Percentiles rank a stretch among this genome's conserved stretches.
These are phyloP conservation scores for Penicillium sp. DNA, from an alignment of 2,329 filamentous ascomycete species.

Conservation along the genomic window DNA sequence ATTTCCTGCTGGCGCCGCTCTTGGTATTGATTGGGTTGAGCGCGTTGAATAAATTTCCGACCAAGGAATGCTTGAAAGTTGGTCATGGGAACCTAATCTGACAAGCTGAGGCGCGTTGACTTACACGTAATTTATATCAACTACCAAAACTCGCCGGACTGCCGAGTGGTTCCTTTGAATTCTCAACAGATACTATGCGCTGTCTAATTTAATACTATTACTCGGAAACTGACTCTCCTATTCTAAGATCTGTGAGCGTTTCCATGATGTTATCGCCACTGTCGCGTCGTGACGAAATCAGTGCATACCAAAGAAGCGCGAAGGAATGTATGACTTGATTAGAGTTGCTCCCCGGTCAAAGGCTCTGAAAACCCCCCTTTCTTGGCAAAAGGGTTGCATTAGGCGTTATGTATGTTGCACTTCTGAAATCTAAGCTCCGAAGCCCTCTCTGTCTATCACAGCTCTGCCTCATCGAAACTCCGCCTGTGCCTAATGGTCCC, in stretches of 20 bases:
- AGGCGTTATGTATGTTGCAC: constrained; percentile 2
- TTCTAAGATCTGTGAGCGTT: not conserved
- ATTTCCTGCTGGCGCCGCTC: too few relatives aligned
- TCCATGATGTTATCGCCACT: not conserved
- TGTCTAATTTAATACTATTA: not conserved
- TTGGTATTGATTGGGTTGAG: too few relatives aligned
- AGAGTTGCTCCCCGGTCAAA: not conserved
- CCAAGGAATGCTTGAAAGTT: not conserved
- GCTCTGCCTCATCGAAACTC: not conserved
- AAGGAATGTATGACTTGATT: constrained; percentile 3
- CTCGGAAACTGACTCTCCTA: not conserved
- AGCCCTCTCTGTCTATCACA: not conserved
- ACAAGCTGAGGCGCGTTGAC: not conserved
- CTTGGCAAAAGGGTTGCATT: constrained; percentile 5
- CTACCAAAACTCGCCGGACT: not conserved
- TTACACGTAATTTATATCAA: not conserved
- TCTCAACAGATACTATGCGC: not conserved
- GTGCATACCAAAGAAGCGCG: constrained; percentile 8
- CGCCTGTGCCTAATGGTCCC: constrained; percentile 2
- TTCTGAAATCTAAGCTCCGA: not conserved
- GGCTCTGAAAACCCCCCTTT: constrained; percentile 7
- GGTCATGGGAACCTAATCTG: not conserved
- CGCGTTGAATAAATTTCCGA: constrained; percentile 9
- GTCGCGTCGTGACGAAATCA: not conserved
- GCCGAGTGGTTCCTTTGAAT: too few relatives aligned